Conservation (phyloP, 768 basidiomycete genomes). For the Mycena alexandri region DNA sequence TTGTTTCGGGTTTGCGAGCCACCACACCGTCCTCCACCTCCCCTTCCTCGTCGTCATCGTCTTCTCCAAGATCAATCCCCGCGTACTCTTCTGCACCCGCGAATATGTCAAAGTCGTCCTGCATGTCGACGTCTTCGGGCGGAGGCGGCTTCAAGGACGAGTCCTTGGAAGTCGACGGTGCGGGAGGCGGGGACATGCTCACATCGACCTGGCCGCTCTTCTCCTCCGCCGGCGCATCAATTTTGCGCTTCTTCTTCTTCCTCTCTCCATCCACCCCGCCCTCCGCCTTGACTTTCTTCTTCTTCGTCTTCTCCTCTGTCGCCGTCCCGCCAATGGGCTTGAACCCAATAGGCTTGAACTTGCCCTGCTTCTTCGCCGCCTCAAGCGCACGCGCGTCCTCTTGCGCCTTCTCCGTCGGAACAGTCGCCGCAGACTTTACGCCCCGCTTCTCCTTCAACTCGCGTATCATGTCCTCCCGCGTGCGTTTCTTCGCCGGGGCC, state of each 20-base stretch:
- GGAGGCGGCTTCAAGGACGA: slow-evolving; percentile 41
- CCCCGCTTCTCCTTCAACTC: slow-evolving; percentile 79
- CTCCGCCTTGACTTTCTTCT: slow-evolving; percentile 55
- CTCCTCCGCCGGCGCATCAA: slow-evolving; percentile 46
- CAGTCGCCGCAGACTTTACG: slow-evolving; percentile 33
- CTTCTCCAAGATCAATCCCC: slow-evolving; percentile 69
- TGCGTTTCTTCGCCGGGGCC: slow-evolving; percentile 67
- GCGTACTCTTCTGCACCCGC: slow-evolving; percentile 88
- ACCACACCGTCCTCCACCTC: slow-evolving; percentile 48
- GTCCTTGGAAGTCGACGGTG: slow-evolving; percentile 19
- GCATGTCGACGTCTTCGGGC: slow-evolving; percentile 53
- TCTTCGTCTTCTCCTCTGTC: slow-evolving; percentile 62
- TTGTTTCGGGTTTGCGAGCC: slow-evolving; percentile 23
- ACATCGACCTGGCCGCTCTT: slow-evolving; percentile 44
- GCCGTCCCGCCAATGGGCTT: slow-evolving; percentile 64
- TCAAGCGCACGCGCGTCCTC: slow-evolving; percentile 54
- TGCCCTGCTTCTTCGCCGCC: slow-evolving; percentile 62
- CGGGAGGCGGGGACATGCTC: slow-evolving; percentile 19
- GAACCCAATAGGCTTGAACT: slow-evolving; percentile 74
- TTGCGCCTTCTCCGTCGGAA: slow-evolving; percentile 42
- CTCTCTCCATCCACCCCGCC: slow-evolving; percentile 54
- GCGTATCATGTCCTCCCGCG: slow-evolving; percentile 80
- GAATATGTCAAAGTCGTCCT: slow-evolving; percentile 87
- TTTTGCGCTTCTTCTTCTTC: slow-evolving; percentile 74
- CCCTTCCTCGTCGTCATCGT: slow-evolving; percentile 56